Conservation (phyloP, 495 filamentous ascomycete genomes). For the Aspergillus nidulans region DNA sequence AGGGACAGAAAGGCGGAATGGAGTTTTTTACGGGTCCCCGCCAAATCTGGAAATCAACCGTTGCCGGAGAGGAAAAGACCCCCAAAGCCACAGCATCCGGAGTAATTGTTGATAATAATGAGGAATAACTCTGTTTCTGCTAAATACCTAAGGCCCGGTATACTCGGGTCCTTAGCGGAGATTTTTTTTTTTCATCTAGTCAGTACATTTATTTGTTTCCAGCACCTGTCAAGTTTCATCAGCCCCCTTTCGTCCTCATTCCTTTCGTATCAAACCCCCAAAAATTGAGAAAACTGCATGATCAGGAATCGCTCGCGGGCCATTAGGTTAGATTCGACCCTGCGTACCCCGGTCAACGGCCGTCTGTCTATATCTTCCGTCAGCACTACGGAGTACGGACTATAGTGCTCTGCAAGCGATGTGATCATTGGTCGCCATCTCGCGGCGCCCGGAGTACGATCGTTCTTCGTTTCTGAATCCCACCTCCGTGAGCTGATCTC, state of each 20-base stretch:
- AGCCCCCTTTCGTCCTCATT: no score
- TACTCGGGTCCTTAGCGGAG: conserved; percentile 2
- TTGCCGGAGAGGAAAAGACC: not conserved
- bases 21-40: not conserved
- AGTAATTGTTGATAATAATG: not conserved
- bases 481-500: not conserved
- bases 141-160: not conserved
- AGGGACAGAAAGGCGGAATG: conserved; percentile 1
- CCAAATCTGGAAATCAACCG: conserved; percentile 2
- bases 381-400: conserved; percentile 3
- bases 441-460: not conserved
- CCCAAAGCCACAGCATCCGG: not conserved
- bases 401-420: not conserved
- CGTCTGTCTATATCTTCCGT: conserved; percentile 4
- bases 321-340: not conserved
- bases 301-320: not conserved
- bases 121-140: not conserved
- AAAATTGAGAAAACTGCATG: no score
- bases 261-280: no score
- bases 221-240: not conserved
- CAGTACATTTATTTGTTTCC: not conserved
- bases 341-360: not conserved
- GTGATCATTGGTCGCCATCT: not conserved
- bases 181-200: not conserved
- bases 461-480: not conserved